phyloP scores from a whole-genome alignment of 345 rosid species.

The Eucalyptus grandis region DNA sequence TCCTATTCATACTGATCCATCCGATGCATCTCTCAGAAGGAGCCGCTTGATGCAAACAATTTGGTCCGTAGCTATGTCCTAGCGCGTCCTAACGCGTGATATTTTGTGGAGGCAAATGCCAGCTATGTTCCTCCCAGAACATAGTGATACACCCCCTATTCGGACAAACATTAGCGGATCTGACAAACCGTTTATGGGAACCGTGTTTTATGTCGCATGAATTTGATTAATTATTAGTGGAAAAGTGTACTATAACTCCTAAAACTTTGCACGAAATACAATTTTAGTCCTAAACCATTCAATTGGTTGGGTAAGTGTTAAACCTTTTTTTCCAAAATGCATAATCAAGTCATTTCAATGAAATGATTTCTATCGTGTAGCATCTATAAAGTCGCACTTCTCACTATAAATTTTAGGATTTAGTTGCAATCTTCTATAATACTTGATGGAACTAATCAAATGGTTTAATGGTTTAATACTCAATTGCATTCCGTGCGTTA shows the following conservation, averaged over 20 bases:
- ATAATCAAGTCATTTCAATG: background rate
- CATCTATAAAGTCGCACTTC: background rate
- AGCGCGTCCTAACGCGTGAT: background rate
- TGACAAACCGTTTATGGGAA: background rate
- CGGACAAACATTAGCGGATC: background rate
- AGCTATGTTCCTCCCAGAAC: background rate
- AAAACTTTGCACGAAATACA: background rate
- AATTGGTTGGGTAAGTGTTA: background rate
- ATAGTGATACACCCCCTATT: background rate
- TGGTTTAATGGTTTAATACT: background rate
- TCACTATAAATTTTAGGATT: background rate
- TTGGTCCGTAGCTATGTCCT: background rate
- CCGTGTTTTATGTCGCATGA: background rate
- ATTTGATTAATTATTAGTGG: background rate
- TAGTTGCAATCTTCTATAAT: background rate
- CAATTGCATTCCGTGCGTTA: background rate
- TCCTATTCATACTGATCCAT: background rate
- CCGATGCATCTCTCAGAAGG: background rate
- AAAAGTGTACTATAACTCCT: background rate
- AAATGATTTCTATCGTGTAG: fast-evolving
- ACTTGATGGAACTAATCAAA: background rate
- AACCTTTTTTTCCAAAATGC: background rate
- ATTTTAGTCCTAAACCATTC: background rate
- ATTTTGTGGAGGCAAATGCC: background rate
- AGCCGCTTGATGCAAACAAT: background rate